Evolutionary conservation across 2,329 filamentous ascomycete species (phyloP).

Genomic region (Pestalotiopsis sp.): DNA sequence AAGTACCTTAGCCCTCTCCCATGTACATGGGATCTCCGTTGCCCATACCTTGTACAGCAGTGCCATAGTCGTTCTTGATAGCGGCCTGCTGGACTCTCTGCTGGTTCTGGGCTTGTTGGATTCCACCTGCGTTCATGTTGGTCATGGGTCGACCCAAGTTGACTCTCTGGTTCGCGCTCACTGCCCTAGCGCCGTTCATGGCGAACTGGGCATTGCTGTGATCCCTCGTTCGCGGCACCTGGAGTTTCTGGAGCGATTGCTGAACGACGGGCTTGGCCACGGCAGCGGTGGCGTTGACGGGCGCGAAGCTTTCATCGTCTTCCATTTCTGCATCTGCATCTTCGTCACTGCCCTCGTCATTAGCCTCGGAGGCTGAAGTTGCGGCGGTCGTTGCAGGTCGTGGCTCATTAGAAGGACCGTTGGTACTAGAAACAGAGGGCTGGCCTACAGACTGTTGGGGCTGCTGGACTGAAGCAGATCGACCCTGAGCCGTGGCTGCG

Average conservation of each 20-base stretch:
- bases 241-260: constrained; percentile 41
- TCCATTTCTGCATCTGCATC: constrained; percentile 54
- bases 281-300: constrained; percentile 44
- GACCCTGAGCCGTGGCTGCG: constrained; percentile 16
- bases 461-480: constrained; percentile 16
- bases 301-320: constrained; percentile 56
- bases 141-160: constrained; percentile 47
- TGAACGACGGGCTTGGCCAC: constrained; percentile 32
- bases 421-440: constrained; percentile 17
- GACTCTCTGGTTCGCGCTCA: constrained; percentile 38
- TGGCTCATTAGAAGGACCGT: constrained; percentile 14
- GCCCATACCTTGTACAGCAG: constrained; percentile 47
- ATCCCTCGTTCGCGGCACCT: constrained; percentile 43
- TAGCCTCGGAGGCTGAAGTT: constrained; percentile 38
- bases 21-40: constrained; percentile 54
- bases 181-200: constrained; percentile 41
- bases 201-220: constrained; percentile 42
- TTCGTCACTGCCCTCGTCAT: constrained; percentile 49
- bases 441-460: constrained; percentile 21
- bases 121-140: constrained; percentile 40
- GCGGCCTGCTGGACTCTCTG: constrained; percentile 14
- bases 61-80: constrained; percentile 38
- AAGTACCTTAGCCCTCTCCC: constrained; percentile 34
- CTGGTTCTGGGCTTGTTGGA: constrained; percentile 36
- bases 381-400: constrained; percentile 23